Evolutionary conservation across 768 basidiomycete genomes (phyloP).

Genomic region (Polyporus arcularius): DNA sequence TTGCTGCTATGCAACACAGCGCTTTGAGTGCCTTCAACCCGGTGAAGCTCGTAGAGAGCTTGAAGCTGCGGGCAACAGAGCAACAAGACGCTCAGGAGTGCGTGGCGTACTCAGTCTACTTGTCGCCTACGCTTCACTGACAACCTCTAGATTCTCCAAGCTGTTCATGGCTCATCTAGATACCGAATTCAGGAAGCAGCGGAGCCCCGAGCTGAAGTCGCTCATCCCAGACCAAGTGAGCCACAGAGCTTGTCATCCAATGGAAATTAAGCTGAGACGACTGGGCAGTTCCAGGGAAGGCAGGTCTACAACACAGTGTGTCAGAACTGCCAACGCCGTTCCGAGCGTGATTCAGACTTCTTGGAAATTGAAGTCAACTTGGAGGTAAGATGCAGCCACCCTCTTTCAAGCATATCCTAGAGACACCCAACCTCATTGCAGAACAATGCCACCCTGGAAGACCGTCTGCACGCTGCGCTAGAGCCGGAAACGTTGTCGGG

Average conservation of each 20-base stretch:
- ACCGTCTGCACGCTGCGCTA: constrained; percentile 65
- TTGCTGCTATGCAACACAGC: constrained; percentile 83
- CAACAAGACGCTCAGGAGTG: constrained; percentile 99
- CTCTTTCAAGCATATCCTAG: neutral
- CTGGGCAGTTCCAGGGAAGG: constrained; percentile 79
- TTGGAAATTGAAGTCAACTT: constrained; percentile 88
- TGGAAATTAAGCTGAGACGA: neutral
- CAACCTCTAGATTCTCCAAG: constrained; percentile 78
- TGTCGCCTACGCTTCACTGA: neutral
- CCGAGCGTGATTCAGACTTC: constrained; percentile 72
- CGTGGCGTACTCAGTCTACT: constrained; percentile 23
- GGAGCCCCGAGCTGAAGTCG: constrained; percentile 56
- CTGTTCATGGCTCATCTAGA: constrained; percentile 91
- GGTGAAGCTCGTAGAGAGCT: constrained; percentile 77
- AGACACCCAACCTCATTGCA: constrained; percentile 28
- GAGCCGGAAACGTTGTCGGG: constrained; percentile 73
- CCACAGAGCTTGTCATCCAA: neutral
- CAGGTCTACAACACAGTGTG: constrained; percentile 83
- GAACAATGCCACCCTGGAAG: constrained; percentile 74
- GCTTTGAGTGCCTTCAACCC: constrained; percentile 79
- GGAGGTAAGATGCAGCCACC: constrained; percentile 46
- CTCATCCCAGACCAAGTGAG: constrained; percentile 75
- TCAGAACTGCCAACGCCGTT: constrained; percentile 62
- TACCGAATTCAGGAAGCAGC: constrained; percentile 84
- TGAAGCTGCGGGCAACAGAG: constrained; percentile 77